phyloP scores from a whole-genome alignment of 495 filamentous ascomycete genomes.

The Penicillium verhagenii region DNA sequence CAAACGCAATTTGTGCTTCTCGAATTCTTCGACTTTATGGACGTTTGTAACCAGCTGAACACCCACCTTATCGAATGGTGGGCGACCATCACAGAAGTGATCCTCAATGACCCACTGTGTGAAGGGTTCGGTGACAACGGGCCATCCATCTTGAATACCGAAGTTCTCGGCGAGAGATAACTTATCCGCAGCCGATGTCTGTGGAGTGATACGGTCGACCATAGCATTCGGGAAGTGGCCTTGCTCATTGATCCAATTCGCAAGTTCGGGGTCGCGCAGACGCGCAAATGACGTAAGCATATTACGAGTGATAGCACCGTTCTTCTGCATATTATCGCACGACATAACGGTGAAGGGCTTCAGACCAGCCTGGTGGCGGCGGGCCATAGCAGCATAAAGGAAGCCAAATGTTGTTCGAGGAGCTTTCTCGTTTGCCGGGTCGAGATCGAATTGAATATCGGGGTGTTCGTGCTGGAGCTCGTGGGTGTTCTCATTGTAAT shows the following conservation, averaged over 20 bases:
- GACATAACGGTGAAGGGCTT: conserved; percentile 51
- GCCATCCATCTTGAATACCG: conserved; percentile 46
- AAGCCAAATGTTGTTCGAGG: conserved; percentile 49
- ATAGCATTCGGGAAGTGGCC: conserved; percentile 50
- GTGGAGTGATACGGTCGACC: conserved; percentile 52
- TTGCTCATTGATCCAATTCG: conserved; percentile 43
- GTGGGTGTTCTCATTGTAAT: conserved; percentile 53
- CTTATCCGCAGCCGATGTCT: conserved; percentile 42
- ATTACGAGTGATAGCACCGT: conserved; percentile 48
- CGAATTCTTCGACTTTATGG: conserved; percentile 47
- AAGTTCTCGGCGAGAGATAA: conserved; percentile 35
- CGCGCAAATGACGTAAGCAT: conserved; percentile 49
- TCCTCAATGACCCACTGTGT: conserved; percentile 52
- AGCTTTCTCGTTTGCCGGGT: conserved; percentile 28
- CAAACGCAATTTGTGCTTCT: conserved; percentile 51
- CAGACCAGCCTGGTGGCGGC: conserved; percentile 39
- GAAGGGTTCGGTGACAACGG: conserved; percentile 51
- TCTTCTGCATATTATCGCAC: conserved; percentile 54
- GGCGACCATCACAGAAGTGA: conserved; percentile 47
- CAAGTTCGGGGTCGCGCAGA: conserved; percentile 38
- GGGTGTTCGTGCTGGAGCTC: conserved; percentile 44
- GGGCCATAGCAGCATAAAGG: conserved; percentile 45
- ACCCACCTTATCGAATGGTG: conserved; percentile 46
- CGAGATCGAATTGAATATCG: conserved; percentile 47
- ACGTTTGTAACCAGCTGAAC: conserved; percentile 48